Evolutionary conservation across 2,329 filamentous ascomycete species (phyloP).

Genomic region (Hymenoscyphus repandus): DNA sequence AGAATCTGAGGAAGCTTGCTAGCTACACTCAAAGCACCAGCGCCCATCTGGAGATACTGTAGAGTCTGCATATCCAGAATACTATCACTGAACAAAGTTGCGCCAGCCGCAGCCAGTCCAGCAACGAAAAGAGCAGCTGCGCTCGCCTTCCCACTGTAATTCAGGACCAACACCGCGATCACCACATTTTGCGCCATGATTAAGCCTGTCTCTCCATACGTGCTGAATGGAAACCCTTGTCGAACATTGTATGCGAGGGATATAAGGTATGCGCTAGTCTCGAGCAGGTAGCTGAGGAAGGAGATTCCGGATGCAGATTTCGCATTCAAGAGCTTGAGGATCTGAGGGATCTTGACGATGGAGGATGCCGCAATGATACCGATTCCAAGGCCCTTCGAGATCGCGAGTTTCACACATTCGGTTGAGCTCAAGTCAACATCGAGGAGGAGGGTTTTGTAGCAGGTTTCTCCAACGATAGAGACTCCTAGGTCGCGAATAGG

Average conservation of each 20-base stretch:
- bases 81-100: constrained; percentile 64
- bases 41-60: constrained; percentile 72
- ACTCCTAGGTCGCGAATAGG: constrained; percentile 70
- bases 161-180: constrained; percentile 80
- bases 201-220: constrained; percentile 89
- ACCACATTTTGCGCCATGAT: constrained; percentile 90
- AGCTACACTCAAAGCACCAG: constrained; percentile 75
- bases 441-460: constrained; percentile 82
- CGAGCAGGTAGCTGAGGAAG: constrained; percentile 87
- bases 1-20: constrained; percentile 93
- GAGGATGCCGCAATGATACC: constrained; percentile 87
- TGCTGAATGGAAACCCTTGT: constrained; percentile 90
- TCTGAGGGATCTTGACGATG: constrained; percentile 95
- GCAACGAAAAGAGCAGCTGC: constrained; percentile 75
- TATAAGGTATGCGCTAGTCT: constrained; percentile 84
- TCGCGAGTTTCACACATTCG: constrained; percentile 79
- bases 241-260: constrained; percentile 88
- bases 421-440: constrained; percentile 74
- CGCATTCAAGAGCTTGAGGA: constrained; percentile 81
- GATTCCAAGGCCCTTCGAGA: constrained; percentile 89
- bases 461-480: constrained; percentile 74
- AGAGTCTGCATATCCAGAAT: constrained; percentile 48
- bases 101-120: constrained; percentile 63
- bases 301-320: constrained; percentile 78
- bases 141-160: constrained; percentile 65